A percentile compares a stretch with the other conserved stretches of the same genome.
Evolutionary conservation across 495 filamentous ascomycete genomes (phyloP).

Genomic region (Xylaria acuta): DNA sequence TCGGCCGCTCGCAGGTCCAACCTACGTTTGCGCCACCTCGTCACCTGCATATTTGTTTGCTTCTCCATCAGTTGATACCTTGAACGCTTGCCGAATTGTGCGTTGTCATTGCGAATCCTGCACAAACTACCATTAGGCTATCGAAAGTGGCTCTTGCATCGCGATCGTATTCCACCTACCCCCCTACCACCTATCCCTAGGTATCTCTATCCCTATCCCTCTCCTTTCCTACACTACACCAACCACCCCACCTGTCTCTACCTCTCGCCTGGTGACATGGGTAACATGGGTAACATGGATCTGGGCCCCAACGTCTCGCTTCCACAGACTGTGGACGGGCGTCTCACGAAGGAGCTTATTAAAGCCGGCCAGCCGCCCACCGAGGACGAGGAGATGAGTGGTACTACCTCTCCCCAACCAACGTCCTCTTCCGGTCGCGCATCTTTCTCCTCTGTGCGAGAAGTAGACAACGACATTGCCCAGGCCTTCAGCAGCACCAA

Average conservation of each 20-base stretch:
- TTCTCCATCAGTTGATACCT: constrained; percentile 11
- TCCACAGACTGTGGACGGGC: constrained; percentile 41
- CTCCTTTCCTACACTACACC: constrained; percentile 22
- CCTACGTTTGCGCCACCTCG: constrained; percentile 16
- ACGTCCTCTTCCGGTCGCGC: constrained; percentile 46
- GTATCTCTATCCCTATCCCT: no score
- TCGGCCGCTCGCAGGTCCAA: constrained; percentile 1
- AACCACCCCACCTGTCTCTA: constrained; percentile 14
- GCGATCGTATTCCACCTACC: constrained; percentile 4
- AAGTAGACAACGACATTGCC: constrained; percentile 60
- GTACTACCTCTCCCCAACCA: constrained; percentile 13
- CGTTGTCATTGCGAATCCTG: constrained; percentile 9
- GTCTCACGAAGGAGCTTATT: constrained; percentile 26
- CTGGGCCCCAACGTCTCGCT: constrained; percentile 38
- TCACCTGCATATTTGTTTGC: constrained; percentile 12
- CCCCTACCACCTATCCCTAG: neutral
- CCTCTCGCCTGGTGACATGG: no score
- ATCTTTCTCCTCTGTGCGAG: constrained; percentile 64
- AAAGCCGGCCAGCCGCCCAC: constrained; percentile 15
- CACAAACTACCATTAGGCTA: constrained; percentile 36
- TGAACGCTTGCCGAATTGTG: neutral
- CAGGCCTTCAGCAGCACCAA: constrained; percentile 77
- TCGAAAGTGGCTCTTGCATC: constrained; percentile 38
- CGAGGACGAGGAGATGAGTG: constrained; percentile 18
- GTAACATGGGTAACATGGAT: constrained; percentile 34